A percentile compares a stretch with the other conserved stretches of the same genome.
Evolutionary conservation across 2,329 filamentous ascomycete species (phyloP).

Genomic region (Aspergillus neotritici): DNA sequence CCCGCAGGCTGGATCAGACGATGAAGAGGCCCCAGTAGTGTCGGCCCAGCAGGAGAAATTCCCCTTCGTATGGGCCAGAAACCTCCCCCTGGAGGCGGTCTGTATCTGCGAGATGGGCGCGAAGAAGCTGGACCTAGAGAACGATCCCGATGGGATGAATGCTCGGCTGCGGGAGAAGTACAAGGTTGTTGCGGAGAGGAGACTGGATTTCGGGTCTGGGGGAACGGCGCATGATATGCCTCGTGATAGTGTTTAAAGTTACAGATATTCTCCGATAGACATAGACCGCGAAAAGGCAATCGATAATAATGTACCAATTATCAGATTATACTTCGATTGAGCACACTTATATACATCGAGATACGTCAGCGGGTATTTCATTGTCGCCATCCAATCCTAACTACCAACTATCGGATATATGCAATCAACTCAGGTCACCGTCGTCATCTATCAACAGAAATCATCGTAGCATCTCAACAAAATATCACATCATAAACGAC

Average conservation of each 20-base stretch:
- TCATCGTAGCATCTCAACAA: background rate
- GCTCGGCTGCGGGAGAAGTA: conserved; percentile 51
- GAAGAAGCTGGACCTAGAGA: conserved; percentile 53
- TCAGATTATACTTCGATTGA: too few relatives aligned
- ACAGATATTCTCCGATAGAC: background rate
- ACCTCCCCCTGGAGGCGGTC: conserved; percentile 62
- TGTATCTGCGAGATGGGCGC: conserved; percentile 87
- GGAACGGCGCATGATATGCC: too few relatives aligned
- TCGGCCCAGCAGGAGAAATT: too few relatives aligned
- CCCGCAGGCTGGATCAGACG: background rate
- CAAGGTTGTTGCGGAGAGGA: conserved; percentile 41
- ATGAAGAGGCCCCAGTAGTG: background rate
- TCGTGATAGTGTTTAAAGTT: background rate
- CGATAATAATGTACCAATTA: too few relatives aligned
- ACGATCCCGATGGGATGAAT: conserved; percentile 30
- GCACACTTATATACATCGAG: too few relatives aligned
- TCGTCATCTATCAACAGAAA: too few relatives aligned
- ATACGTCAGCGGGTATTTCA: too few relatives aligned
- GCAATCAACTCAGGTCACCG: too few relatives aligned
- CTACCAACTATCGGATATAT: too few relatives aligned
- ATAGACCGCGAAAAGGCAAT: too few relatives aligned
- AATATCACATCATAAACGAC: background rate
- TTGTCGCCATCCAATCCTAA: too few relatives aligned
- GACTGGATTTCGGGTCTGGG: conserved; percentile 15
- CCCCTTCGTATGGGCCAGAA: conserved; percentile 63